A percentile compares a stretch with the other conserved stretches of the same genome.
Evolutionary conservation across 75 land plant species (phyloP).

Genomic region (Selaginella moellendorffii): DNA sequence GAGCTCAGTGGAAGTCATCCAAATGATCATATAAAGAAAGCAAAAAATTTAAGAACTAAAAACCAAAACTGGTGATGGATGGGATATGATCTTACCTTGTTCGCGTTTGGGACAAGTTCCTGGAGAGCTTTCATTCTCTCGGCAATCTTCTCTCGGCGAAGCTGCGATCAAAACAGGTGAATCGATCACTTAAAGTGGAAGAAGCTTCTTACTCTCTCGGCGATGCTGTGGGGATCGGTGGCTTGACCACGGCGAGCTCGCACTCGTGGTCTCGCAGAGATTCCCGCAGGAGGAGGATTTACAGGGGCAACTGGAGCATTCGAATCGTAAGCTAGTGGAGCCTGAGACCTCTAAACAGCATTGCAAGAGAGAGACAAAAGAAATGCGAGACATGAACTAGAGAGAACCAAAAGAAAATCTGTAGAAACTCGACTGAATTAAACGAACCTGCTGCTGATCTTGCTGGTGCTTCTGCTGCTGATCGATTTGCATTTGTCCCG

Average conservation of each 20-base stretch:
- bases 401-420: too few species aligned
- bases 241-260: slow-evolving; percentile 64
- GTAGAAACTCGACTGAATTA: too few species aligned
- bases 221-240: slow-evolving; percentile 68
- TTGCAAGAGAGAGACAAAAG: too few species aligned
- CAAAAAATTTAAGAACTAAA: neutral
- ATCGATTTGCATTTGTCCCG: too few species aligned
- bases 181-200: too few species aligned
- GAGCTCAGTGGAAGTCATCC: slow-evolving; percentile 11
- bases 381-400: too few species aligned
- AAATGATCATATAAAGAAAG: neutral
- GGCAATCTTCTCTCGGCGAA: slow-evolving; percentile 83
- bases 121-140: slow-evolving; percentile 94
- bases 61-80: neutral
- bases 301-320: neutral
- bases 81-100: slow-evolving; percentile 42
- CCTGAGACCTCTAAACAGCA: too few species aligned
- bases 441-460: too few species aligned
- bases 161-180: slow-evolving; percentile 35
- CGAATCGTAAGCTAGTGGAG: too few species aligned
- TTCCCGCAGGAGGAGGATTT: too few species aligned
- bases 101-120: slow-evolving; percentile 92
- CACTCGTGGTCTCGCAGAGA: slow-evolving; percentile 39
- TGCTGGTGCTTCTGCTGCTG: too few species aligned
- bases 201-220: slow-evolving; percentile 39